Evolutionary conservation across 257 asterid genomes (phyloP).

Genomic region (Ilex aquifolium): DNA sequence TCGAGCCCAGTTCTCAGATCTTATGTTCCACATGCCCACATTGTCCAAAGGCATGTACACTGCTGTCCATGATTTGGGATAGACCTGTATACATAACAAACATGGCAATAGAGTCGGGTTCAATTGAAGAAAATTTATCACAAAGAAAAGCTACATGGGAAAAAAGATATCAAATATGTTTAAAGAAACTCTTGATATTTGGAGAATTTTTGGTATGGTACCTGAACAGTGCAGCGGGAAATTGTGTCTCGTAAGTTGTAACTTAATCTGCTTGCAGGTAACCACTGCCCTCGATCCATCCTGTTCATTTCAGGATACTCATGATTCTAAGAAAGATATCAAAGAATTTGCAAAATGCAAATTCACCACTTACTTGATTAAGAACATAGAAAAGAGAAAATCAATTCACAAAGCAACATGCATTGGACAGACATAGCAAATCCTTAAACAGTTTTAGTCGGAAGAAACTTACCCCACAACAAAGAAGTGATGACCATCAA

Average conservation of each 20-base stretch:
- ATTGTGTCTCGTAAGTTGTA: constrained; percentile 34
- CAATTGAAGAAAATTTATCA: too few relatives aligned
- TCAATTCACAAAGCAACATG: too few relatives aligned
- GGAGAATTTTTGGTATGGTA: neutral
- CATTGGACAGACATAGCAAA: too few relatives aligned
- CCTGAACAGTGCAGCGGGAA: constrained; percentile 43
- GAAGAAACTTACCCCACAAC: neutral
- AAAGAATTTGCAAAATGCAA: too few relatives aligned
- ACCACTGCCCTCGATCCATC: constrained; percentile 40
- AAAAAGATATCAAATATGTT: too few relatives aligned
- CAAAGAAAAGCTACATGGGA: too few relatives aligned
- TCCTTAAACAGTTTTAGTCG: too few relatives aligned
- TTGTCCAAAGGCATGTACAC: constrained; percentile 41
- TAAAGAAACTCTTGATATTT: too few relatives aligned
- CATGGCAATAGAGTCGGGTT: neutral
- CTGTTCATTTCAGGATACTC: constrained; percentile 15
- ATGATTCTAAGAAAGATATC: too few relatives aligned
- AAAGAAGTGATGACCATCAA: neutral
- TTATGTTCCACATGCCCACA: constrained; percentile 43
- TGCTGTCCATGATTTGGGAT: constrained; percentile 37
- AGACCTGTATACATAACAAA: constrained; percentile 17
- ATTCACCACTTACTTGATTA: too few relatives aligned
- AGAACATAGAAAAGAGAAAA: too few relatives aligned
- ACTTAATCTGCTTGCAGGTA: constrained; percentile 30
- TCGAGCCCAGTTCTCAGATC: constrained; percentile 37